phyloP scores from a whole-genome alignment of 441 rosid genomes.

The Raphanus hybrid region DNA sequence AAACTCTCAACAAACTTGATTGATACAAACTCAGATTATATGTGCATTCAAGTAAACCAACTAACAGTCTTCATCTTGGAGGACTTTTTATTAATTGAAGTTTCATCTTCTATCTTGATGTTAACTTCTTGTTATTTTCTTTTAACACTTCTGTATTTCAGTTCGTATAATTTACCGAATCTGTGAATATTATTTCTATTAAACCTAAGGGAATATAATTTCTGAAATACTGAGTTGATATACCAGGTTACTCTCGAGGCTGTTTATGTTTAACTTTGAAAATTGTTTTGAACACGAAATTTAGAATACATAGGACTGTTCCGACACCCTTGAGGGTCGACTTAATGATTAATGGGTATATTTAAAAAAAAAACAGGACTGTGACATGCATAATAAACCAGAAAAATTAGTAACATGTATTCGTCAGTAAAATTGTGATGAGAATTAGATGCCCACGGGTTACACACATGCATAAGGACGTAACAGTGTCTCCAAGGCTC shows the following conservation, averaged over 20 bases:
- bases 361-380: background rate
- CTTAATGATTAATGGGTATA: background rate
- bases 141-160: background rate
- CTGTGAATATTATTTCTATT: background rate
- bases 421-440: background rate
- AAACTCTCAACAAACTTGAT: too few species aligned
- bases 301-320: background rate
- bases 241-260: background rate
- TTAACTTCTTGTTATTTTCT: background rate
- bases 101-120: background rate
- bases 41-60: too few species aligned
- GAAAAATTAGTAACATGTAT: background rate
- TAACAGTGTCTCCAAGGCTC: too few species aligned
- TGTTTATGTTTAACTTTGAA: background rate
- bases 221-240: background rate
- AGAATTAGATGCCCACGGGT: background rate
- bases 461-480: background rate
- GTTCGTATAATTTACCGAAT: background rate
- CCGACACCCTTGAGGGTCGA: background rate
- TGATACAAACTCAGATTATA: too few species aligned
- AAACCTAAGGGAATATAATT: background rate
- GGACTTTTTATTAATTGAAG: background rate
- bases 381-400: slow-evolving; percentile 18
- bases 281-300: background rate
- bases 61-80: too few species aligned